phyloP scores from a whole-genome alignment of 2,329 filamentous ascomycete species.

The Leptosphaerulina australis region DNA sequence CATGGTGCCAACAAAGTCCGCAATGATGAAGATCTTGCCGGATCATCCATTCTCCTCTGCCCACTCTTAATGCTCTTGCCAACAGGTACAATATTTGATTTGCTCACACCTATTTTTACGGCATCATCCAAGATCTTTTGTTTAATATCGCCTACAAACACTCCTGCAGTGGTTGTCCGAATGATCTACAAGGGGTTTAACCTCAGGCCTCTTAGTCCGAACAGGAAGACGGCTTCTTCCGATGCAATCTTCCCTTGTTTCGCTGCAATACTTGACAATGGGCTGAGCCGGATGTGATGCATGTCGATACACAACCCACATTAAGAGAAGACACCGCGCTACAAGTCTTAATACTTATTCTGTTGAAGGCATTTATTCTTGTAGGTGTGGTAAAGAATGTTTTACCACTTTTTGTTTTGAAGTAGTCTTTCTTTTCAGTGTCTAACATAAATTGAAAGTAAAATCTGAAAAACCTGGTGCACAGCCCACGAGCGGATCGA shows the following conservation, averaged over 20 bases:
- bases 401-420: too few species aligned
- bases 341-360: too few species aligned
- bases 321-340: too few species aligned
- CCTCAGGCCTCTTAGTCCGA: constrained; percentile 29
- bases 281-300: too few species aligned
- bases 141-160: constrained; percentile 32
- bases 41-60: constrained; percentile 25
- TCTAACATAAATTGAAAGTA: constrained; percentile 4
- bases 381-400: background rate
- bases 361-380: background rate
- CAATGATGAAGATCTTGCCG: constrained; percentile 26
- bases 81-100: constrained; percentile 24
- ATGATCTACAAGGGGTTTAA: constrained; percentile 33
- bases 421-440: too few species aligned
- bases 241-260: constrained; percentile 18
- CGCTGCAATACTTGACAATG: too few species aligned
- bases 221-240: constrained; percentile 27
- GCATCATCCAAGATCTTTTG: constrained; percentile 31
- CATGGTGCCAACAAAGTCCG: constrained; percentile 30
- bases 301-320: too few species aligned
- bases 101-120: constrained; percentile 18
- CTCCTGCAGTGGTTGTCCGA: constrained; percentile 24
- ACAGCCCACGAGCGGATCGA: constrained; percentile 30
- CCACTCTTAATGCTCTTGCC: constrained; percentile 25
- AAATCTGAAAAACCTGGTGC: constrained; percentile 10